Evolutionary conservation across 1,139 yeast genomes (phyloP), one percentile per base, ranked within the genome.

Genomic region (Lodderomyces jiufengensis): DNA sequence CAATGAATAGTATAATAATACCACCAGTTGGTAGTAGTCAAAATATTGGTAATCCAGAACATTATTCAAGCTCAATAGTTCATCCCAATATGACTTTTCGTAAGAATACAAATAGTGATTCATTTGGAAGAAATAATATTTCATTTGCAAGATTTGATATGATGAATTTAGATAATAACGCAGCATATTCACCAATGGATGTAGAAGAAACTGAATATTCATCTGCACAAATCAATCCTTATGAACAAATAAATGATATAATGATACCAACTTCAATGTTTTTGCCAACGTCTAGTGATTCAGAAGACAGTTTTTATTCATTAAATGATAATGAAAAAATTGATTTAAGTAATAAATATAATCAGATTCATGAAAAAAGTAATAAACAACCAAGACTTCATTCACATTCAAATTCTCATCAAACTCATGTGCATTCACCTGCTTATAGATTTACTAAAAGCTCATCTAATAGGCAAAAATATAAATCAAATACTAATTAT

Each of bases 21-120:
- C 47, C 48, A 4, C 47, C 48, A 9, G 40, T 45, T 14, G 44
- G 45, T 10, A 23, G 38, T 5, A 36, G 30, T 18, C 34, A 27
- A 15, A 32, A 22, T 11, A 31, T 34, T 22, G 24, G 29, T 4
- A 26, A 42, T 32, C 47, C 44, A 3, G 33, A 31, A 24, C 21
- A 33, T 14, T 45, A 35, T 28, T 23, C 42, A 3, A 39, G 38
- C 25, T 20, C 45, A 9, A 38, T 42, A n/a, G 31, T 41, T 5
- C 48, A 44, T 32, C 46, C 47, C 12, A 44, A 44, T 26, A 41
- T 39, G 15, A 15, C 36, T 31, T 16, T 11, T 11, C 29, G 12
- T 1, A 16, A 16, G 9, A 18, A 30, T 28, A 14, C 12, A 5
- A 14, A n/a, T n/a, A 13, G 12, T 16, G 13, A 9, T 10, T 4